A percentile compares a stretch with the other conserved stretches of the same genome.
Evolutionary conservation across 2,329 filamentous ascomycete species (phyloP).

Genomic region (Beauveria australis): DNA sequence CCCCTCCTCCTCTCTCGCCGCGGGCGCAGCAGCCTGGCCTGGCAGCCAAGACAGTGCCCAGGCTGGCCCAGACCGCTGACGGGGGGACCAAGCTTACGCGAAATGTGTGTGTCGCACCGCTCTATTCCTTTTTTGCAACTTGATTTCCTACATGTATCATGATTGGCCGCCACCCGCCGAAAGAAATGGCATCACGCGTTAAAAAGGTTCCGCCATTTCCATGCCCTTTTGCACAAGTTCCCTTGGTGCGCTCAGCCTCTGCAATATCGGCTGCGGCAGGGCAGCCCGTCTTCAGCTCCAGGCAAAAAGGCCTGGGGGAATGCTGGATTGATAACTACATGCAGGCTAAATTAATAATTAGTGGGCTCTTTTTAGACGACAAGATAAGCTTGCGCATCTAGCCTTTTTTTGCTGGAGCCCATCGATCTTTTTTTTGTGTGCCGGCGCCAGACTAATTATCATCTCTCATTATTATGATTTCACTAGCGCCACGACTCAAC

Average conservation of each 20-base stretch:
- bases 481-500: too few relatives aligned
- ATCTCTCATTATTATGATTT: too few relatives aligned
- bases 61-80: constrained; percentile 5
- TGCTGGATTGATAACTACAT: too few relatives aligned
- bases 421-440: neutral
- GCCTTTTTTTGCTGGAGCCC: constrained; percentile 1
- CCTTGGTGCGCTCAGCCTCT: neutral
- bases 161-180: too few relatives aligned
- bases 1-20: too few relatives aligned
- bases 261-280: neutral
- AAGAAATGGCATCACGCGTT: neutral
- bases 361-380: neutral
- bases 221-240: neutral
- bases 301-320: neutral
- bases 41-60: constrained; percentile 7
- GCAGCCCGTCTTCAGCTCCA: neutral
- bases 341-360: too few relatives aligned
- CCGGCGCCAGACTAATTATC: neutral
- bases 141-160: too few relatives aligned
- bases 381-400: constrained; percentile 1
- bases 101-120: neutral
- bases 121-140: neutral
- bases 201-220: neutral
- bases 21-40: neutral
- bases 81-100: neutral